Conservation (phyloP, 495 filamentous ascomycete genomes). For the Aspergillus funiculosus region DNA sequence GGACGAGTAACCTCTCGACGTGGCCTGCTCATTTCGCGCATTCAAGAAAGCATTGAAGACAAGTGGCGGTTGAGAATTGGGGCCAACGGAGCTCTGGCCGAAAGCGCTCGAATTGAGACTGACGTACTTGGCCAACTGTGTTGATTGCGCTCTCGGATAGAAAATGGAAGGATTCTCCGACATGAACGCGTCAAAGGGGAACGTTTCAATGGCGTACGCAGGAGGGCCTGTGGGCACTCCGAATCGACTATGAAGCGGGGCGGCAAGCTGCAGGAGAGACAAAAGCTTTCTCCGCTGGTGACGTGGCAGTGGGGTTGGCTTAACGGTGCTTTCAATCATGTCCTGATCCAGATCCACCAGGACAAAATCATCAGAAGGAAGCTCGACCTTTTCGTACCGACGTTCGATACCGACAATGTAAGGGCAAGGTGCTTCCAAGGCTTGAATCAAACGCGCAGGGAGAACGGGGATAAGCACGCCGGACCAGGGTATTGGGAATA, state of each 20-base stretch:
- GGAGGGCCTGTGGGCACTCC: conserved; percentile 87
- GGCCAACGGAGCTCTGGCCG: conserved; percentile 54
- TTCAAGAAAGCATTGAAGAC: conserved; percentile 91
- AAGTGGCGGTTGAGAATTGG: conserved; percentile 41
- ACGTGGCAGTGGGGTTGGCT: conserved; percentile 70
- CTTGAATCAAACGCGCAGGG: conserved; percentile 79
- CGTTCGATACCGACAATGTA: conserved; percentile 96
- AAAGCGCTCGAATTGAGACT: conserved; percentile 84
- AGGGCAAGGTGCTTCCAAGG: conserved; percentile 89
- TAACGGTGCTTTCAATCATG: conserved; percentile 71
- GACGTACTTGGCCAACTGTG: conserved; percentile 75
- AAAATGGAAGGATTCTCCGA: conserved; percentile 81
- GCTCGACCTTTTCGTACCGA: conserved; percentile 83
- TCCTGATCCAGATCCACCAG: conserved; percentile 90
- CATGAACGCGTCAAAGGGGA: conserved; percentile 80
- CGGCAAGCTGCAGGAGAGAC: conserved; percentile 81
- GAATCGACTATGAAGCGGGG: conserved; percentile 81
- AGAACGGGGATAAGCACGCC: conserved; percentile 91
- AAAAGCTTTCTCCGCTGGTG: conserved; percentile 86
- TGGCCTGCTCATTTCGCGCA: conserved; percentile 56
- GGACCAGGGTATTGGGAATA: conserved; percentile 89
- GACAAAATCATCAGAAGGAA: conserved; percentile 96
- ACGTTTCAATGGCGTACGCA: conserved; percentile 85
- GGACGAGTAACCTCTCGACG: conserved; percentile 41
- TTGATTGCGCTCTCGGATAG: conserved; percentile 59